Base-by-base conservation (phyloP, 805 yeast species). In the Saccharomyces eubayanus region DNA sequence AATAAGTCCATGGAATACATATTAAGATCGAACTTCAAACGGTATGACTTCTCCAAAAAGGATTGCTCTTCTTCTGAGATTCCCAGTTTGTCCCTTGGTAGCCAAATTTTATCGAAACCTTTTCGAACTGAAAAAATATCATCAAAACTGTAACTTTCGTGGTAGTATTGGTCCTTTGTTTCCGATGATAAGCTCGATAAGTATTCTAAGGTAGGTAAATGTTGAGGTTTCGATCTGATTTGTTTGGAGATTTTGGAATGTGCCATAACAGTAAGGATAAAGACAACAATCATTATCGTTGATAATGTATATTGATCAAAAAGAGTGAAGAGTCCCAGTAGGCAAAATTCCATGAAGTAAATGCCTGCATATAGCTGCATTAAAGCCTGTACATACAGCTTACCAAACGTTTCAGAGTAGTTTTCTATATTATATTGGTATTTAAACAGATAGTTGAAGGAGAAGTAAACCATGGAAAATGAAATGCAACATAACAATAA, bases 291-390 rank as follows among this genome's bases (percentile, higher is more conserved):
- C 81, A 85, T 84, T 8, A 79, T 57, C 49, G 69, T 52, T 63
- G 75, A 71, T 75, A 78, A 46, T 67, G 74, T 55, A 70, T 77
- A 51, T 62, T 64, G 36, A 75, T 82, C 73, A 57, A 84, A 84
- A 14, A 87, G 68, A 46, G 87, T 78, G 60, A 88, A 84, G 9
- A 89, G 71, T 0, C 97, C 97, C 46, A 87, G 77, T 61, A 90
- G 69, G 57, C 91, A 86, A 40, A 85, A 73, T 62, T 90, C 95
- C 63, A 88, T 74, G 62, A 90, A 87, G 66, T 90, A 90, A 1
- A 90, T 71, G 0, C 97, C 97, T 0, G 87, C 75, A 62, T 86
- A 89, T 47, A 90, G 68, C 54, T 89, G 96, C 54, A 85, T 76
- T 20, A 90, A 68, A 0, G 96, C 95, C 2, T 74, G 74, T 1